Base-by-base conservation (phyloP, 164 flowering plant species). In the Tinospora cordifolia region DNA sequence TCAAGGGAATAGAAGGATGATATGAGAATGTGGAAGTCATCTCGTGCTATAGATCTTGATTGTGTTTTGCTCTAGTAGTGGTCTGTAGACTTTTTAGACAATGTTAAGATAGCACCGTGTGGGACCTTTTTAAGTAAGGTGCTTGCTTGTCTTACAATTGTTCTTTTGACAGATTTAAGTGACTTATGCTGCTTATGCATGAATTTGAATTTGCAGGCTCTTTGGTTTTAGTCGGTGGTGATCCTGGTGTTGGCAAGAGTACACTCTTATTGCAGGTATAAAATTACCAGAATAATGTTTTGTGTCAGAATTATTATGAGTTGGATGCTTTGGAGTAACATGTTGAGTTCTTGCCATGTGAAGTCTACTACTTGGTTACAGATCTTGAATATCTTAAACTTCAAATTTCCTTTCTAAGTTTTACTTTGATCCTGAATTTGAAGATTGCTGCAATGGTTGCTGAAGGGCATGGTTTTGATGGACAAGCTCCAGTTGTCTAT, bases 161-260 rank as follows among this genome's bases (percentile, higher is more conserved):
- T 14, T 24, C 57, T 63, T 25, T 38, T 24, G 17, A 6, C 58
- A n/a, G 21, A 30, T 19, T 34, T 62, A 38, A 49, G 30, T 58
- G 6, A 14, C 51, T 74, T 24, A 24, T 5, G 8, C 19, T 12
- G 21, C 51, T 74, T 24, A 24, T 5, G 8, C 19, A n/a, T 59
- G 13, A 15, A 17, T 69, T 39, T 11, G 2, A 22, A 40, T 76
- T 59, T 73, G 39, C 75, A 94, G 99, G 99, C 63, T 95, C 94
- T 72, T 77, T 95, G 80, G 83, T 88, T 74, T 84, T 95, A 79
- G 78, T 95, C 75, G 99, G 99, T 63, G 99, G 99, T 68, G 99
- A 95, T 83, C 99, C 97, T 71, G 99, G 99, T 74, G 92, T 92
- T 81, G 99, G 99, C 68, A 95, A 95, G 82, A 92, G 98, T 77